Percentiles rank a stretch among this genome's conserved stretches.
Evolutionary conservation across 2,329 filamentous ascomycete species (phyloP).

Genomic region (Fusarium torreyae): DNA sequence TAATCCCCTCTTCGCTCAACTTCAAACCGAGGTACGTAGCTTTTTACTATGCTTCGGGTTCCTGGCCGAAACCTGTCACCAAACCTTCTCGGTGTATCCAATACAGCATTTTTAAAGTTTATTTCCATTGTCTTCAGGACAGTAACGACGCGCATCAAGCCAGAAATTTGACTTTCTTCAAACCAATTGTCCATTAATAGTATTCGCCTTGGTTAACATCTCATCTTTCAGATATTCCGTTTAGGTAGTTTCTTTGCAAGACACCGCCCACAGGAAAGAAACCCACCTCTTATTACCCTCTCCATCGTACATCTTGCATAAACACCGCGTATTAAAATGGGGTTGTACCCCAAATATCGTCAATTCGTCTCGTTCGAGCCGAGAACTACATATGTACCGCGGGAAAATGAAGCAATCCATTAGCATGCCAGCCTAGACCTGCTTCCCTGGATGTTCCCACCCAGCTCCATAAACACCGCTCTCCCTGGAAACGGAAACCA

Average conservation of each 20-base stretch:
- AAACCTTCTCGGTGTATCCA: background rate
- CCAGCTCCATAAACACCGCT: conserved; percentile 42
- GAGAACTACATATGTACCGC: conserved; percentile 39
- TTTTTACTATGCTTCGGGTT: conserved; percentile 5
- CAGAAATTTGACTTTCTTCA: background rate
- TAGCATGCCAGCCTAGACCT: conserved; percentile 33
- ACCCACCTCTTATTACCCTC: background rate
- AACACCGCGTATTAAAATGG: conserved; percentile 3
- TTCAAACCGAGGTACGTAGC: conserved; percentile 8
- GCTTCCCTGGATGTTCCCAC: conserved; percentile 34
- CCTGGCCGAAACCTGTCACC: conserved; percentile 12
- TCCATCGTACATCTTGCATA: conserved; percentile 4
- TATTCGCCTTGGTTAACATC: background rate
- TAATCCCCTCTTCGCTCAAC: conserved; percentile 6
- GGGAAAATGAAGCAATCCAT: conserved; percentile 35
- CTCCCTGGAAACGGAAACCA: conserved; percentile 43
- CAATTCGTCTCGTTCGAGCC: conserved; percentile 38
- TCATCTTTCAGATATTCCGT: background rate
- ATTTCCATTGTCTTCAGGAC: background rate
- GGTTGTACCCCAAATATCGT: conserved; percentile 26
- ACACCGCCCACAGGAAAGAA: conserved; percentile 1
- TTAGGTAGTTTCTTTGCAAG: background rate
- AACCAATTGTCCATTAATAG: background rate
- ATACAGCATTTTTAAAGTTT: background rate
- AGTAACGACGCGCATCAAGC: background rate